Percentiles rank a stretch among this genome's conserved stretches.
phyloP scores from a whole-genome alignment of 2,329 filamentous ascomycete species.

The Penicillium palitans region DNA sequence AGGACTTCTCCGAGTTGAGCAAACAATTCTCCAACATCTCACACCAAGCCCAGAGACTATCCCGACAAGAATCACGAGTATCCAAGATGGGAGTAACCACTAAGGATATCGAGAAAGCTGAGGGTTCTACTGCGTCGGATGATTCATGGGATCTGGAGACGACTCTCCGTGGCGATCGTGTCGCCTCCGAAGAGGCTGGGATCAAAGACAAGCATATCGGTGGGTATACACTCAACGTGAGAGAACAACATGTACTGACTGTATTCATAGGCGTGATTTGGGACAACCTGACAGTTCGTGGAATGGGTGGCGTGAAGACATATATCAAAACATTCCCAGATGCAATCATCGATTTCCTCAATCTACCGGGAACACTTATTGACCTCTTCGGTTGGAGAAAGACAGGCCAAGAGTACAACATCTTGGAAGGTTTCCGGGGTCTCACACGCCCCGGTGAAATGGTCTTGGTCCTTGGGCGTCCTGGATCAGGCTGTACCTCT shows the following conservation, averaged over 20 bases:
- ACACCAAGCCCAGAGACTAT: constrained; percentile 38
- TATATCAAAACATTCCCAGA: constrained; percentile 74
- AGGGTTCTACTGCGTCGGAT: constrained; percentile 44
- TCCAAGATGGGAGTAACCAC: constrained; percentile 26
- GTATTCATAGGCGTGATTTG: constrained; percentile 64
- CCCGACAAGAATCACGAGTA: constrained; percentile 33
- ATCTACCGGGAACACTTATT: constrained; percentile 66
- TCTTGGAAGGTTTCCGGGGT: constrained; percentile 64
- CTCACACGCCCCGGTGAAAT: constrained; percentile 80
- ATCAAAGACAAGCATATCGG: constrained; percentile 78
- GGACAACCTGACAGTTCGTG: constrained; percentile 74
- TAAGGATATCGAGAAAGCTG: constrained; percentile 61
- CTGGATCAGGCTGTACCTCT: constrained; percentile 70
- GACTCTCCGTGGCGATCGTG: constrained; percentile 69
- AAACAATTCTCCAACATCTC: constrained; percentile 42
- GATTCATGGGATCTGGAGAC: constrained; percentile 74
- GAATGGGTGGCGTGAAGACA: constrained; percentile 72
- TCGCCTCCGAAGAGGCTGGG: constrained; percentile 71
- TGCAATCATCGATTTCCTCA: constrained; percentile 74
- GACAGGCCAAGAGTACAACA: constrained; percentile 69
- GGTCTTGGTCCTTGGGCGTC: constrained; percentile 77
- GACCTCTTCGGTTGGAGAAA: constrained; percentile 64
- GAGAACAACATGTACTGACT: background rate
- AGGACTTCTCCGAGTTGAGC: constrained; percentile 45
- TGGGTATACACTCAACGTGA: constrained; percentile 17